Evolutionary conservation across 345 rosid genomes (phyloP).

Genomic region (Heritiera littoralis): DNA sequence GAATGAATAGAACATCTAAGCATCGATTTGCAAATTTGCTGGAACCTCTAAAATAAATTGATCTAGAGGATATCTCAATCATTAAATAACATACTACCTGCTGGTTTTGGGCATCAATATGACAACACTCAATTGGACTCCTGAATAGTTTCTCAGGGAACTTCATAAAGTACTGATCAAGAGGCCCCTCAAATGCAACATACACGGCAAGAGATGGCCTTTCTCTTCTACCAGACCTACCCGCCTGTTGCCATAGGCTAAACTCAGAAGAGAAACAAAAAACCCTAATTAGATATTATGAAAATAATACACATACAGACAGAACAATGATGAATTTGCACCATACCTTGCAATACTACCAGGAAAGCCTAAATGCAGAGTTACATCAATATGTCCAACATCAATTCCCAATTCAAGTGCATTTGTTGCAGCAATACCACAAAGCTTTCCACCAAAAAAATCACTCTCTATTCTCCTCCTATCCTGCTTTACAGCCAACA

Average conservation of each 20-base stretch:
- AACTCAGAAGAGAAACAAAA: slow-evolving; percentile 26
- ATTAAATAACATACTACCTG: slow-evolving; percentile 47
- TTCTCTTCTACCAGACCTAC: slow-evolving; percentile 93
- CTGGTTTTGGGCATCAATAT: slow-evolving; percentile 78
- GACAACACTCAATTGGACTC: slow-evolving; percentile 85
- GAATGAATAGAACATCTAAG: slow-evolving; percentile 28
- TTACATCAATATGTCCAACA: slow-evolving; percentile 91
- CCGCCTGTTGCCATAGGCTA: slow-evolving; percentile 98
- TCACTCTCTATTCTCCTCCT: slow-evolving; percentile 84
- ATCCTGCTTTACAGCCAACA: slow-evolving; percentile 48
- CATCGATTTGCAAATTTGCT: slow-evolving; percentile 19
- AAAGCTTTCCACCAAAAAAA: slow-evolving; percentile 78
- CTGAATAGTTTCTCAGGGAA: slow-evolving; percentile 77
- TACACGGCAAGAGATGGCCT: slow-evolving; percentile 83
- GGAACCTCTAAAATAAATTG: slow-evolving; percentile 19
- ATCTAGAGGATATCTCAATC: slow-evolving; percentile 5
- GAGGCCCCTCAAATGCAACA: slow-evolving; percentile 82
- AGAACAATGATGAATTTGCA: slow-evolving; percentile 24
- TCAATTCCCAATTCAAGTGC: slow-evolving; percentile 98
- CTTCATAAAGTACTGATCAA: slow-evolving; percentile 92
- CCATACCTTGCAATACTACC: slow-evolving; percentile 90
- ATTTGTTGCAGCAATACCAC: slow-evolving; percentile 93
- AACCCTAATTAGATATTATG: slow-evolving; percentile 20
- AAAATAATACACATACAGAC: slow-evolving; percentile 15
- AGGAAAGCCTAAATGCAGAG: slow-evolving; percentile 96